These are phyloP conservation scores for Thalassiosira exigua DNA, from an alignment of 352 stramenopile genomes.

Conservation along the genomic window DNA sequence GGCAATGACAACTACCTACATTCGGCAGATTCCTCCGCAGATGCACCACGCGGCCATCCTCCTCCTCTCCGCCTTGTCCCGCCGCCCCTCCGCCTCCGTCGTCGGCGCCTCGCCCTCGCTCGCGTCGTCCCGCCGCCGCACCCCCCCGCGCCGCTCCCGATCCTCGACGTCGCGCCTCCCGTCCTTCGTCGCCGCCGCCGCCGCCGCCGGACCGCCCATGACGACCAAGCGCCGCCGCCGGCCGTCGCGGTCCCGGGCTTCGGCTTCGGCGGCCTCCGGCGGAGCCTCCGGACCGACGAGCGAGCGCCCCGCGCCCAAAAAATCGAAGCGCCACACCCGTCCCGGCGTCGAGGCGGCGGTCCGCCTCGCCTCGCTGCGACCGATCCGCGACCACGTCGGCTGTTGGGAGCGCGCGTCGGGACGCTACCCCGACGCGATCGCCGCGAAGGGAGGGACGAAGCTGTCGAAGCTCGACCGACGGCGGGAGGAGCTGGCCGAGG, in stretches of 20 bases:
- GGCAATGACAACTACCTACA: no score
- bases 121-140: no score
- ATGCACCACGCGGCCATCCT: no score
- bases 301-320: neutral
- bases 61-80: no score
- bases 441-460: conserved; percentile 47
- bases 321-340: conserved; percentile 40
- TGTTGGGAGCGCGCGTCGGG: conserved; percentile 32
- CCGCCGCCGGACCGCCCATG: no score
- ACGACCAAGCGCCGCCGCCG: no score
- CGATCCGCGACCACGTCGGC: conserved; percentile 2
- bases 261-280: neutral
- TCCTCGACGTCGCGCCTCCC: no score
- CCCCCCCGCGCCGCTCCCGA: no score
- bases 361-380: conserved; percentile 43
- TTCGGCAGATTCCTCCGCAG: no score
- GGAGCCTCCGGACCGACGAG: neutral
- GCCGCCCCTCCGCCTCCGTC: no score
- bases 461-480: conserved; percentile 50
- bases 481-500: conserved; percentile 11
- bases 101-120: no score
- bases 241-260: conserved; percentile 10
- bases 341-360: conserved; percentile 62
- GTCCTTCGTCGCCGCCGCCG: no score
- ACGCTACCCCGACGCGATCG: conserved; percentile 41